Evolutionary conservation across 164 flowering plant genomes (phyloP), one percentile per base, ranked within the genome.

Genomic region (Kingdonia uniflora): DNA sequence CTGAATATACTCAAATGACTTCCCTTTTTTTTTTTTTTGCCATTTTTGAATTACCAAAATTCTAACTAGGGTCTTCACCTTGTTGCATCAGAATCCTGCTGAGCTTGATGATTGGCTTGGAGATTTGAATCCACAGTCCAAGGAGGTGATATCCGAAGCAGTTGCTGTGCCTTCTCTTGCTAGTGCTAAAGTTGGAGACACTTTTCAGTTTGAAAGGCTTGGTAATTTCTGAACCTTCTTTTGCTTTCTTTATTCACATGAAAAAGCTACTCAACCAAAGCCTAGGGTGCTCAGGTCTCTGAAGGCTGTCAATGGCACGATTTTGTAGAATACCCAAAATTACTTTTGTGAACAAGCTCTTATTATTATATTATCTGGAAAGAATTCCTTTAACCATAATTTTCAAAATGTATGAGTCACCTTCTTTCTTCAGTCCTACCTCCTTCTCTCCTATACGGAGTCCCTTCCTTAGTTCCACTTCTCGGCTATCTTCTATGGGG

Each of bases 201-300:
- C 53, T 26, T 94, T 89, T 70, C 99, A 86, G 74, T 89, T 94
- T 67, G 97, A 89, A 74, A 76, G 97, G 65, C 83, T 84, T 37
- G 99, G 97, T 92, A 85, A 22, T n/a, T 59, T 59, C 61, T 13
- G 12, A 49, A 42, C 19, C 54, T 26, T 40, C 19, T 48, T 26
- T 40, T n/a, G 21, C 17, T n/a, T 48, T 15, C 13, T 55, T 14
- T 42, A 6, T 14, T 47, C 20, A n/a, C n/a, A 11, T 21, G 51
- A 11, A 47, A 21, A n/a, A 47, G n/a, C 51, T 1, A 2, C 25
- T 11, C 25, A 22, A 47, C 51, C 54, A 20, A 24, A 24, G 5
- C 23, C 11, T 29, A n/a, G 39, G 7, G 16, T 8, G 1, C 2
- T 26, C 20, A 11, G 23, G 19, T 17, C 1, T 49, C 6, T 20